Evolutionary conservation across 257 asterid genomes (phyloP).

Genomic region (Eucommia ulmoides): DNA sequence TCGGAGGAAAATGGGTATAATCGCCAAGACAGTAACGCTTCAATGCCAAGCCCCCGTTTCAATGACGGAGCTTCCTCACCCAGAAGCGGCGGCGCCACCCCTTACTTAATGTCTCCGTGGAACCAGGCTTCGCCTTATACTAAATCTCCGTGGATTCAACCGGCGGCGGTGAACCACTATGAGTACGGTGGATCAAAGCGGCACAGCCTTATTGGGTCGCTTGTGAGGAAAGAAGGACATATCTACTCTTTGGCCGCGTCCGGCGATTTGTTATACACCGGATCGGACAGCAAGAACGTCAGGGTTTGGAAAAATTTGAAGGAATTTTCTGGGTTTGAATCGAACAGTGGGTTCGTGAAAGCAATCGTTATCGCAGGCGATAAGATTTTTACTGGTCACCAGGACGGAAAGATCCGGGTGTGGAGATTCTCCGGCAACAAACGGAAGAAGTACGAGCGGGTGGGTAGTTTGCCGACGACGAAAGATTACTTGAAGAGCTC

Average conservation of each 20-base stretch:
- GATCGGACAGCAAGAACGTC: constrained; percentile 71
- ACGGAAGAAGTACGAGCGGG: constrained; percentile 28
- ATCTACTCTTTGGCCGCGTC: constrained; percentile 58
- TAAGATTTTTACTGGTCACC: constrained; percentile 72
- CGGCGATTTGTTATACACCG: constrained; percentile 56
- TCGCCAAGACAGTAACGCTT: constrained; percentile 7
- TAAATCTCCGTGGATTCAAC: constrained; percentile 68
- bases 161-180: not conserved
- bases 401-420: constrained; percentile 75
- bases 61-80: constrained; percentile 19
- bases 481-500: constrained; percentile 46
- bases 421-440: constrained; percentile 42
- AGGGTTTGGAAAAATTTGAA: constrained; percentile 66
- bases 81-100: constrained; percentile 37
- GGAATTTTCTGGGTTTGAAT: constrained; percentile 67
- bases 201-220: constrained; percentile 47
- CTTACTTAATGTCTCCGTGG: constrained; percentile 64
- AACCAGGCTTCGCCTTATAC: constrained; percentile 55
- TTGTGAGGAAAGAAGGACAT: constrained; percentile 63
- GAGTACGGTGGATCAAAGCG: not conserved
- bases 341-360: constrained; percentile 70
- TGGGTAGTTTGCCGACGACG: constrained; percentile 68
- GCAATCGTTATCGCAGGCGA: constrained; percentile 48
- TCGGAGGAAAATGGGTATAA: constrained; percentile 11
- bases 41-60: not conserved